Base-by-base conservation (phyloP, 2,329 filamentous ascomycete genomes). In the Trichophyton rubrum region DNA sequence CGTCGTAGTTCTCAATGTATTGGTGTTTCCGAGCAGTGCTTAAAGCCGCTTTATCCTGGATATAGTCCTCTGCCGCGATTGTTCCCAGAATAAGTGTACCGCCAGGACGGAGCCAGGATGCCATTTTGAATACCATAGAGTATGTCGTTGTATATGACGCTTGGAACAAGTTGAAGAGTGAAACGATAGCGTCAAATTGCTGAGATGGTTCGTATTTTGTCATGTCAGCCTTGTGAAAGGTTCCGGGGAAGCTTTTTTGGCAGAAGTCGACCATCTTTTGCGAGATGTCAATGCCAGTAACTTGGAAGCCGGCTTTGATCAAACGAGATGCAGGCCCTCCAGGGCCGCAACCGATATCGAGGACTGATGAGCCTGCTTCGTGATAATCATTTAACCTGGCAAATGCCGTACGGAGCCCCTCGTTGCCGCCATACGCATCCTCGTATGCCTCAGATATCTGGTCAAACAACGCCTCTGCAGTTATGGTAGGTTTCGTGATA, bases 261-360 rank as follows among this genome's bases (percentile, higher is more conserved):
- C 64, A 62, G 17, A 66, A 49, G 4, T 56, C 59, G 15, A 66
- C 55, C 65, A 66, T 65, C 24, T 63, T 60, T 15, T 62, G 49
- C 3, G 65, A 51, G 3, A 63, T 35, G 43, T 64, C 64, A 38
- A 66, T 66, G 24, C 63, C 65, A 15, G 65, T 27, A 15, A 64
- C 61, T 1, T 58, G 20, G 49, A 65, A 64, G n/a, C 65, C 64
- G 2, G 63, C 61, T 1, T 11, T 13, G 5, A 61, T 60, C 1
- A 67, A 40, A 0, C 62, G 56, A 3, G 63, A 61, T 30, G 49
- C 49, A 2, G 64, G 64, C 38, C 64, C 62, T 0, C 65, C 65
- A 2, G 65, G 66, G 13, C 65, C 65, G 38, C 65, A 65, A 2
- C 65, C 65, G 9, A 67, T 62, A 33, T 67, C 64, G 8, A 67